phyloP scores from a whole-genome alignment of 2,329 filamentous ascomycete species.

The Ophiostoma australiae region DNA sequence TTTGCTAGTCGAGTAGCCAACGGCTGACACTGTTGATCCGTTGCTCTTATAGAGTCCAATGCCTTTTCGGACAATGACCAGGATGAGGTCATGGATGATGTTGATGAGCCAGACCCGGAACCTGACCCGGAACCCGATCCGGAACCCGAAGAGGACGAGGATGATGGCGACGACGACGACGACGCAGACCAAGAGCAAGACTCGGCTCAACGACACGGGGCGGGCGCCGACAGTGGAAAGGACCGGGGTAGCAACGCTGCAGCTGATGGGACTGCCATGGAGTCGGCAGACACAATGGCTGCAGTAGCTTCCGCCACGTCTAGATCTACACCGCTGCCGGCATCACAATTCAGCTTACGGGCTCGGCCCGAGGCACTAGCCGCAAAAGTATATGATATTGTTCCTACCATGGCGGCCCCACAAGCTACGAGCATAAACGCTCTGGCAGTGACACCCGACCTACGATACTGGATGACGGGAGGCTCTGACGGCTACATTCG shows the following conservation, averaged over 20 bases:
- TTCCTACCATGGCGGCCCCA: constrained; percentile 93
- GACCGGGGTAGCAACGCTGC: constrained; percentile 26
- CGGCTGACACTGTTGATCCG: neutral
- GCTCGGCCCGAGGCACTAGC: constrained; percentile 74
- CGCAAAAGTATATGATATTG: constrained; percentile 83
- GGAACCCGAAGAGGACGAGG: constrained; percentile 37
- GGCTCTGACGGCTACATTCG: constrained; percentile 93
- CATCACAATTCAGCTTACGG: constrained; percentile 47
- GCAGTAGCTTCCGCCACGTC: constrained; percentile 24
- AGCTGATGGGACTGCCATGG: constrained; percentile 24
- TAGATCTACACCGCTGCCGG: constrained; percentile 30
- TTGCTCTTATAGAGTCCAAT: constrained; percentile 34
- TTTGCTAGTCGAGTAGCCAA: neutral
- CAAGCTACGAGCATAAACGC: constrained; percentile 95
- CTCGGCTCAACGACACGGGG: constrained; percentile 22
- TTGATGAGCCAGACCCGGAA: constrained; percentile 36
- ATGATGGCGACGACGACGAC: constrained; percentile 35
- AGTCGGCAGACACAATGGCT: constrained; percentile 24
- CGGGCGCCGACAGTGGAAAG: neutral
- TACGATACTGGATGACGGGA: constrained; percentile 91
- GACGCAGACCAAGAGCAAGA: constrained; percentile 34
- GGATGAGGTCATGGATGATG: constrained; percentile 55
- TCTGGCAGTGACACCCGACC: constrained; percentile 83
- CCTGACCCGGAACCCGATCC: constrained; percentile 36
- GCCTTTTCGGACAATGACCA: constrained; percentile 48